Evolutionary conservation across 2,329 filamentous ascomycete species (phyloP).

Genomic region (Colletotrichum sp.): DNA sequence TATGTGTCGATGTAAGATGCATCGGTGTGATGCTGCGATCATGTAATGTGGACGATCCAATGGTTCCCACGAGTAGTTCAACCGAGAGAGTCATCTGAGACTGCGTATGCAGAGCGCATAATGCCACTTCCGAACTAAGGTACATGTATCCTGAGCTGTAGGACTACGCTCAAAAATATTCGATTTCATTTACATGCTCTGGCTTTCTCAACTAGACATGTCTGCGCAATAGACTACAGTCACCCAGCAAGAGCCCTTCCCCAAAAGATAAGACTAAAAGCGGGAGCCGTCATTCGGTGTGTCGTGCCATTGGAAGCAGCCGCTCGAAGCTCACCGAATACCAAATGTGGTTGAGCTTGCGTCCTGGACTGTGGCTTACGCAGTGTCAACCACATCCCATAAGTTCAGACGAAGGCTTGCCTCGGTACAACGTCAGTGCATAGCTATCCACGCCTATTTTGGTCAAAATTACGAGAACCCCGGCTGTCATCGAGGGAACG

Average conservation of each 20-base stretch:
- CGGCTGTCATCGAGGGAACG: neutral
- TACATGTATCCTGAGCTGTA: neutral
- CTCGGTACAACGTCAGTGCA: neutral
- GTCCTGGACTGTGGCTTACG: neutral
- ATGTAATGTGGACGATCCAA: neutral
- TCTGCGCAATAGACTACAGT: rapidly evolving
- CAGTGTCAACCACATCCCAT: neutral
- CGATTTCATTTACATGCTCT: rapidly evolving
- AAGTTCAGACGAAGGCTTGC: neutral
- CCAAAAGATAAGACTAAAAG: neutral
- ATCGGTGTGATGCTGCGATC: neutral
- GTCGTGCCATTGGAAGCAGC: too few species aligned
- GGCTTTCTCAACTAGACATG: neutral
- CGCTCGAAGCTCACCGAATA: neutral
- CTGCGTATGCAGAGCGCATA: neutral
- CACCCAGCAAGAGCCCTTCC: neutral
- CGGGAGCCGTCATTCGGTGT: neutral
- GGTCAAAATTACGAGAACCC: neutral
- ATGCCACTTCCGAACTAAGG: rapidly evolving
- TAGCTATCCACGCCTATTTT: neutral
- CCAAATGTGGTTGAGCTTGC: neutral
- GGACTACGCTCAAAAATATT: rapidly evolving
- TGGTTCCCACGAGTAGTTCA: neutral
- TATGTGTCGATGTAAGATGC: rapidly evolving
- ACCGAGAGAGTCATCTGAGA: neutral